Percentiles rank a stretch among this genome's conserved stretches.
Evolutionary conservation across 345 rosid species (phyloP).

Genomic region (Hibiscus mutabilis): DNA sequence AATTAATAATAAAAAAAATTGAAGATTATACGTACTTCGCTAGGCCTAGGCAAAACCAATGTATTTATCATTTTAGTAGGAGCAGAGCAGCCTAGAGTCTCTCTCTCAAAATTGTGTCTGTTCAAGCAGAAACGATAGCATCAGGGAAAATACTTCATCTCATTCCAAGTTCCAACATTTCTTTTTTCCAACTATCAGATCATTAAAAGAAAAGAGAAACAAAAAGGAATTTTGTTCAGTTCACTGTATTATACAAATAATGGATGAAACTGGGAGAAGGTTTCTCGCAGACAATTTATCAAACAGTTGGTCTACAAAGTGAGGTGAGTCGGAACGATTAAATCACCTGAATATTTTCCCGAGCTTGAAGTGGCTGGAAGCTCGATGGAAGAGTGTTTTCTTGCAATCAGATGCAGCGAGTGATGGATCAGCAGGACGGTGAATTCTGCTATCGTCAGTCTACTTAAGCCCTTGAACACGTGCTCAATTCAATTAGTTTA

Average conservation of each 20-base stretch:
- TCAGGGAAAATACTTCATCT: background rate
- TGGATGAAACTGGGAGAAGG: background rate
- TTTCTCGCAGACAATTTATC: conserved; percentile 3
- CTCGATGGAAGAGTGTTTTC: background rate
- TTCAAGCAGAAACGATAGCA: conserved; percentile 2
- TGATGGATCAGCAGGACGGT: background rate
- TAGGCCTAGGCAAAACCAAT: background rate
- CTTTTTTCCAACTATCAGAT: background rate
- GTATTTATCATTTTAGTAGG: conserved; percentile 7
- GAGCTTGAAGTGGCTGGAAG: background rate
- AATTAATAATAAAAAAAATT: background rate
- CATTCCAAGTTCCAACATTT: background rate
- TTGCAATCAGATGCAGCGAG: background rate
- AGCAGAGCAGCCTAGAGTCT: background rate
- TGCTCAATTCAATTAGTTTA: background rate
- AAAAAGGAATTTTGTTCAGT: background rate
- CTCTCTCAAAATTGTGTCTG: background rate
- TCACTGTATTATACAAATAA: background rate
- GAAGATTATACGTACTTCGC: background rate
- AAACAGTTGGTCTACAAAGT: background rate
- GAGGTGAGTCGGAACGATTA: background rate
- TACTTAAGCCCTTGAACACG: background rate
- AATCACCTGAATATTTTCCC: background rate
- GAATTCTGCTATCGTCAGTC: background rate
- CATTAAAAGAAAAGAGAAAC: background rate